Percentiles rank a stretch among this genome's conserved stretches.
These are phyloP conservation scores for Zea luxurians DNA, from an alignment of 176 grass and related monocot genomes.

Conservation along the genomic window DNA sequence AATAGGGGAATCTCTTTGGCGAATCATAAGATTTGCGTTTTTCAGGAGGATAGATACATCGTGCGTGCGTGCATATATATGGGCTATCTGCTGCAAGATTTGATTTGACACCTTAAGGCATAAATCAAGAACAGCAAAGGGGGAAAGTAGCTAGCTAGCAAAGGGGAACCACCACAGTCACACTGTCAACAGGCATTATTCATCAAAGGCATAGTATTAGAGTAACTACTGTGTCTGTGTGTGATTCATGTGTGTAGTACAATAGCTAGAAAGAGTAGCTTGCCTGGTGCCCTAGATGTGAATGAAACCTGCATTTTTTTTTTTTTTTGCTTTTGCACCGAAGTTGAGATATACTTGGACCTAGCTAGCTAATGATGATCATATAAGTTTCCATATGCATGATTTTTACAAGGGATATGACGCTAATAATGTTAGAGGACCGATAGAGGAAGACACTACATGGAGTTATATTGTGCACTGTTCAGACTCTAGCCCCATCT, in stretches of 20 bases:
- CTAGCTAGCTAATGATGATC: slow-evolving; percentile 20
- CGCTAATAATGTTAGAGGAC: neutral
- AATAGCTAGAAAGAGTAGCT: neutral
- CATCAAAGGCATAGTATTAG: neutral
- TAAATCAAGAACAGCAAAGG: slow-evolving; percentile 13
- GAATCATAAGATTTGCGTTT: slow-evolving; percentile 50
- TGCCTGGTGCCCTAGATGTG: too few species aligned
- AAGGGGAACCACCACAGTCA: slow-evolving; percentile 22
- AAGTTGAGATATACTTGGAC: slow-evolving; percentile 13
- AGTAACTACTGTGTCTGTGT: neutral
- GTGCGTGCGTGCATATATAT: neutral
- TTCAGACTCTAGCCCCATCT: slow-evolving; percentile 39
- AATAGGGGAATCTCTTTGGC: slow-evolving; percentile 27
- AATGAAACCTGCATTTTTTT: slow-evolving; percentile 24
- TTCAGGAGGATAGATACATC: neutral
- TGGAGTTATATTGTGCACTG: slow-evolving; percentile 28
- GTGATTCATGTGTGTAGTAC: neutral
- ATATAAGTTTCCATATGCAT: slow-evolving; percentile 55
- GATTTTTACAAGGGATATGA: slow-evolving; percentile 15
- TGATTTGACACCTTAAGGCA: slow-evolving; percentile 38
- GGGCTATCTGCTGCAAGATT: slow-evolving; percentile 34
- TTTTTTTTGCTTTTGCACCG: neutral
- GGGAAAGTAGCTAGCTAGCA: neutral
- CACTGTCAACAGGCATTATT: neutral
- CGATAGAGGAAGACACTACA: slow-evolving; percentile 20